A percentile compares a stretch with the other conserved stretches of the same genome.
Conservation (phyloP, 768 basidiomycete genomes). For the Leccinum longicurvipes region DNA sequence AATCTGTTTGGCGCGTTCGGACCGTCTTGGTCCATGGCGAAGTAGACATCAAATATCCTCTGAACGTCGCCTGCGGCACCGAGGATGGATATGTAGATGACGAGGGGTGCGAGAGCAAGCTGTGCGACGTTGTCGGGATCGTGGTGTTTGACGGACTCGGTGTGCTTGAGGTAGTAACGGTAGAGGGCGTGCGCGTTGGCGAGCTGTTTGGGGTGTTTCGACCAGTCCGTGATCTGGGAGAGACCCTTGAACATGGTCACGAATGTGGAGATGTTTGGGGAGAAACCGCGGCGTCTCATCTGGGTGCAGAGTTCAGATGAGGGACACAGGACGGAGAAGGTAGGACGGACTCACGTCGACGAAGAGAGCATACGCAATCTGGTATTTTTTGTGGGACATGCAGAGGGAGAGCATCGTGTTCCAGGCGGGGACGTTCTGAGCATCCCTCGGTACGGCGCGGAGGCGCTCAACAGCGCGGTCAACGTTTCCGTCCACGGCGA, state of each 20-base stretch:
- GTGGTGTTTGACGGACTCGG: slow-evolving; percentile 45
- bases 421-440: slow-evolving; percentile 76
- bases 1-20: slow-evolving; percentile 56
- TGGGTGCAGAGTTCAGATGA: slow-evolving; percentile 28
- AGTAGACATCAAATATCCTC: slow-evolving; percentile 73
- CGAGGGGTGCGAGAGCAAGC: slow-evolving; percentile 44
- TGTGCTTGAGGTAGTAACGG: slow-evolving; percentile 50
- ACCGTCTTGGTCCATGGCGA: slow-evolving; percentile 61
- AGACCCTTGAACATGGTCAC: slow-evolving; percentile 67
- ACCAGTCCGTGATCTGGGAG: slow-evolving; percentile 61
- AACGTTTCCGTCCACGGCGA: slow-evolving; percentile 52
- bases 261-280: slow-evolving; percentile 65
- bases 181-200: slow-evolving; percentile 59
- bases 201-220: slow-evolving; percentile 55
- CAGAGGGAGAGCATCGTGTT: slow-evolving; percentile 72
- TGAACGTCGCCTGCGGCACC: slow-evolving; percentile 58
- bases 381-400: slow-evolving; percentile 53
- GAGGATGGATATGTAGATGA: slow-evolving; percentile 64
- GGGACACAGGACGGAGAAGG: slow-evolving; percentile 12
- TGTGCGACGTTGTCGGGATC: slow-evolving; percentile 49
- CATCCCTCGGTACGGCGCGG: slow-evolving; percentile 66
- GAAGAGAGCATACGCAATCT: slow-evolving; percentile 63
- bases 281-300: slow-evolving; percentile 85
- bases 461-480: slow-evolving; percentile 64
- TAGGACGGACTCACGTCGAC: slow-evolving; percentile 50